These are phyloP conservation scores for Pyricularia sp. DNA, from an alignment of 2,329 filamentous ascomycete genomes.

Conservation along the genomic window DNA sequence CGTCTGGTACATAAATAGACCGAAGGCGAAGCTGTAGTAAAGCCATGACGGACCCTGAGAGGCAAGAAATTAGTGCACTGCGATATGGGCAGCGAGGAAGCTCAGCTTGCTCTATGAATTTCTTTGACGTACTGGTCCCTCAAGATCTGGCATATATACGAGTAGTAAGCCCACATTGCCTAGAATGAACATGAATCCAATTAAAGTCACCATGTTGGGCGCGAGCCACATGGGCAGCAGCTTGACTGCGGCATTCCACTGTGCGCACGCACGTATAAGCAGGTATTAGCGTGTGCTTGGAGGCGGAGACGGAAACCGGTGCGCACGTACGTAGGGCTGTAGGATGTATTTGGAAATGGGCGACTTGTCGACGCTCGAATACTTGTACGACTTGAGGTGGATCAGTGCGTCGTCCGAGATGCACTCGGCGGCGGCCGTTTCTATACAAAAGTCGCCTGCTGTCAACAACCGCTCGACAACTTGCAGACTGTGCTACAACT, in stretches of 20 bases:
- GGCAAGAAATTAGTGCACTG: slow-evolving; percentile 5
- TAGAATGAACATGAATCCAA: slow-evolving; percentile 92
- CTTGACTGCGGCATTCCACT: slow-evolving; percentile 97
- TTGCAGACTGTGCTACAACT: not conserved
- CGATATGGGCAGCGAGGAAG: not conserved
- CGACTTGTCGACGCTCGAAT: slow-evolving; percentile 94
- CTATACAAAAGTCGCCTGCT: slow-evolving; percentile 17
- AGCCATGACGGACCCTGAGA: slow-evolving; percentile 75
- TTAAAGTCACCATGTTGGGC: slow-evolving; percentile 92
- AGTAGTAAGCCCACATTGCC: slow-evolving; percentile 68
- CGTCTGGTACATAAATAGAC: slow-evolving; percentile 97
- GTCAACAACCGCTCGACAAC: not conserved
- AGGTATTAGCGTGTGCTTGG: not conserved
- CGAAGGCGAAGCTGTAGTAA: slow-evolving; percentile 91
- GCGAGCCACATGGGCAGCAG: slow-evolving; percentile 91
- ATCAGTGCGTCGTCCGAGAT: slow-evolving; percentile 84
- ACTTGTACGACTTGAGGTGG: slow-evolving; percentile 93
- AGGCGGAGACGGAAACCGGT: slow-evolving; percentile 7
- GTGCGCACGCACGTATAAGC: slow-evolving; percentile 13
- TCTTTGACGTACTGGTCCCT: slow-evolving; percentile 62
- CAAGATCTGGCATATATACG: slow-evolving; percentile 78
- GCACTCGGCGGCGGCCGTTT: slow-evolving; percentile 55
- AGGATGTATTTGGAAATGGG: slow-evolving; percentile 89
- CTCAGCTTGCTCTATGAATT: not conserved
- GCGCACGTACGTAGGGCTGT: slow-evolving; percentile 73